Conservation (phyloP, 2,329 filamentous ascomycete genomes). For the Thelonectria discophora region DNA sequence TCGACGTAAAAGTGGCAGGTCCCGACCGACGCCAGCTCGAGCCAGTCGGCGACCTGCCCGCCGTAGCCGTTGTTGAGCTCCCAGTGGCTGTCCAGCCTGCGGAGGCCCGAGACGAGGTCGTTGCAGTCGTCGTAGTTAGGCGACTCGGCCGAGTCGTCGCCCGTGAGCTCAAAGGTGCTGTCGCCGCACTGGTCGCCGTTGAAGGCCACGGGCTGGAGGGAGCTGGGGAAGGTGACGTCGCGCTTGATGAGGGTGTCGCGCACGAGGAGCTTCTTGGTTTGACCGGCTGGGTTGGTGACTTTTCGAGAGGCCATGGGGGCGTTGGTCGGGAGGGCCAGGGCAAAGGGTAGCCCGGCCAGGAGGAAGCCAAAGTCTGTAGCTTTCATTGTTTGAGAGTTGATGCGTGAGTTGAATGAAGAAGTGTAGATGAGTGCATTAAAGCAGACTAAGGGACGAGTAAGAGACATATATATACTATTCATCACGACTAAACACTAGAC, state of each 20-base stretch:
- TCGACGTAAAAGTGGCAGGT: slow-evolving; percentile 14
- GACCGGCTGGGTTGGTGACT: not conserved
- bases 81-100: slow-evolving; percentile 3
- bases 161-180: slow-evolving; percentile 4
- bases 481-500: not conserved
- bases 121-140: slow-evolving; percentile 12
- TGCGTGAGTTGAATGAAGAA: not conserved
- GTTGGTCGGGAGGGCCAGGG: not conserved
- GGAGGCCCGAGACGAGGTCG: slow-evolving; percentile 1
- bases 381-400: not conserved
- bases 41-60: not conserved
- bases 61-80: slow-evolving; percentile 15
- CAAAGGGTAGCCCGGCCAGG: not conserved
- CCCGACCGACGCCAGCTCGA: not conserved
- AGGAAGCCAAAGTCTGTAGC: not conserved
- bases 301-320: not conserved
- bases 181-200: slow-evolving; percentile 7
- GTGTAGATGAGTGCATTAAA: not conserved
- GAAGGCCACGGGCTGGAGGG: not conserved
- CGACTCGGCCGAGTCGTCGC: not conserved
- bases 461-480: not conserved
- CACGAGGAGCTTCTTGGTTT: not conserved
- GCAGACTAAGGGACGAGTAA: not conserved
- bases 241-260: not conserved
- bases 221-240: not conserved